Conservation (phyloP, 2,329 filamentous ascomycete genomes). For the Aspergillus sp. region DNA sequence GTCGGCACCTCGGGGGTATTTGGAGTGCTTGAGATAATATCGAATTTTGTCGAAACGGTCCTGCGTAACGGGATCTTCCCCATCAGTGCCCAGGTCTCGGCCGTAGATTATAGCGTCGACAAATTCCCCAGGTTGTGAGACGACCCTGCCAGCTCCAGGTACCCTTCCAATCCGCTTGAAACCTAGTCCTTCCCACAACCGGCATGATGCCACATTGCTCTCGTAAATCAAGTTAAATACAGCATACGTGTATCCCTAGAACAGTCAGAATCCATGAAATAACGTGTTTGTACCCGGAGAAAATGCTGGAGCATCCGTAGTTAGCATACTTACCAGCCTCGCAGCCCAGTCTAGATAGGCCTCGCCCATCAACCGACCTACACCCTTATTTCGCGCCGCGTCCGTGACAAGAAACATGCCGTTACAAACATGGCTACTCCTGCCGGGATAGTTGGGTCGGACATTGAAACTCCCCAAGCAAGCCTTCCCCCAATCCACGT, state of each 20-base stretch:
- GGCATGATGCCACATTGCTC: conserved; percentile 85
- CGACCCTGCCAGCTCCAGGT: conserved; percentile 67
- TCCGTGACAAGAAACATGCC: conserved; percentile 73
- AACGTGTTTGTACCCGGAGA: neutral
- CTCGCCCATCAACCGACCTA: conserved; percentile 74
- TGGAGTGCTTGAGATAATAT: conserved; percentile 91
- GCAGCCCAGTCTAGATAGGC: conserved; percentile 76
- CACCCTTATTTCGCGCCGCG: conserved; percentile 70
- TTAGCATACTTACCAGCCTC: conserved; percentile 49
- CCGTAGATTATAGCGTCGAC: conserved; percentile 80
- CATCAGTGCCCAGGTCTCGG: conserved; percentile 59
- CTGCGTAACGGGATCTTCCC: conserved; percentile 83
- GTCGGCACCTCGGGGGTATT: conserved; percentile 91
- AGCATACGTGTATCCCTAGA: conserved; percentile 78
- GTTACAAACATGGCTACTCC: conserved; percentile 86
- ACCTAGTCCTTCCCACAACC: conserved; percentile 87
- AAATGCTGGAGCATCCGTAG: neutral
- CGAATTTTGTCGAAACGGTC: conserved; percentile 99
- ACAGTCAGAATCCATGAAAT: conserved; percentile 18
- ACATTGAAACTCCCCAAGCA: conserved; percentile 92
- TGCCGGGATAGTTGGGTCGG: conserved; percentile 88
- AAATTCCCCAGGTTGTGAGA: conserved; percentile 66
- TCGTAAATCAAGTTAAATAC: conserved; percentile 95
- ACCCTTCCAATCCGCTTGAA: conserved; percentile 91
- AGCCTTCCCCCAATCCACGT: conserved; percentile 72